A percentile compares a stretch with the other conserved stretches of the same genome.
These are phyloP conservation scores for Kwoniella heveanensis DNA, from an alignment of 768 basidiomycete genomes.

Conservation along the genomic window DNA sequence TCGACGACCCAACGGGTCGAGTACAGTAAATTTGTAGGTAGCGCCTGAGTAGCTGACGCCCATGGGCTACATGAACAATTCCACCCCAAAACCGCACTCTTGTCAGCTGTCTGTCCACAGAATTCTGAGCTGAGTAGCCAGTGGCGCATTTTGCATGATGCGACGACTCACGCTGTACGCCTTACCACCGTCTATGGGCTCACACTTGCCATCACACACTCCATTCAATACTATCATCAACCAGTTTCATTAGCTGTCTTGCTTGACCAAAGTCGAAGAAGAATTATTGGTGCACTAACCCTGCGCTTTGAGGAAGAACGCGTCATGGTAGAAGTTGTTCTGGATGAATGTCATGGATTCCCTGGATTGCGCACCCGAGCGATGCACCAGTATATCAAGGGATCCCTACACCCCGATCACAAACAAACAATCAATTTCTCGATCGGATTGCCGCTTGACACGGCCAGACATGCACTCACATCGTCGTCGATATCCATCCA, in stretches of 20 bases:
- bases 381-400: constrained; percentile 87
- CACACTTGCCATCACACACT: constrained; percentile 82
- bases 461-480: constrained; percentile 60
- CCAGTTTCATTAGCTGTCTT: too few species aligned
- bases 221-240: constrained; percentile 81
- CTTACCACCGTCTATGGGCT: constrained; percentile 63
- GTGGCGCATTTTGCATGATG: background rate
- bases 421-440: too few species aligned
- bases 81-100: too few species aligned
- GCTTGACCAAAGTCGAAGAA: too few species aligned
- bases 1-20: constrained; percentile 83
- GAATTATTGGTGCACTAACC: constrained; percentile 65
- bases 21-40: constrained; percentile 93
- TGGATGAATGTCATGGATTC: constrained; percentile 72
- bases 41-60: constrained; percentile 94
- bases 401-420: constrained; percentile 66
- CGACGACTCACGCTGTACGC: constrained; percentile 68
- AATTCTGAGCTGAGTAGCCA: too few species aligned
- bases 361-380: constrained; percentile 68
- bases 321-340: constrained; percentile 98
- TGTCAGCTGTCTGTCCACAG: too few species aligned
- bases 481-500: constrained; percentile 96
- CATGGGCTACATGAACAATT: constrained; percentile 67
- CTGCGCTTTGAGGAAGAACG: constrained; percentile 96
- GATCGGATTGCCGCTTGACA: too few species aligned